phyloP scores from a whole-genome alignment of 176 grass and related monocot species.

The Elymus sibiricus region DNA sequence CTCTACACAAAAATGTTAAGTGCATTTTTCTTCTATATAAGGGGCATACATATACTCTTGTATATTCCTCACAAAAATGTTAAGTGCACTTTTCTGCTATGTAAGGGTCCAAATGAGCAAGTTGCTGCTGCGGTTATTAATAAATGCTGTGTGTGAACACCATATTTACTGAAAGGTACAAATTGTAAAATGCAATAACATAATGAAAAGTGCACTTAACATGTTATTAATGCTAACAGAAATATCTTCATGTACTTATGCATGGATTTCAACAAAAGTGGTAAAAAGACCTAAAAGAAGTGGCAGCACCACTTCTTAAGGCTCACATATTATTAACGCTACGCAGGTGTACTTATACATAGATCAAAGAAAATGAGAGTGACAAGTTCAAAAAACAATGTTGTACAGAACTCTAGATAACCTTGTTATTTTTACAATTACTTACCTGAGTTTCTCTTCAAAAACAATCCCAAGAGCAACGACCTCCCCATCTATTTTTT shows the following conservation, averaged over 20 bases:
- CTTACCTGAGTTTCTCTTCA: conserved; percentile 83
- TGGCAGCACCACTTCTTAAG: not conserved
- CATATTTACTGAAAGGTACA: not conserved
- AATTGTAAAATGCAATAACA: not conserved
- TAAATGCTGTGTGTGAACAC: not conserved
- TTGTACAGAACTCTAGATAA: not conserved
- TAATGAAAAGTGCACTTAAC: too few species aligned
- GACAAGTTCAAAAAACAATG: not conserved
- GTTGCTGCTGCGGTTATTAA: not conserved
- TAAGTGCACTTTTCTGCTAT: not conserved
- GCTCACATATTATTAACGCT: not conserved
- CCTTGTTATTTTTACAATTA: not conserved
- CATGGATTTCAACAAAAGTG: too few species aligned
- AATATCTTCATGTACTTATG: too few species aligned
- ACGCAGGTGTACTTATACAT: not conserved
- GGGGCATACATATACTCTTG: not conserved
- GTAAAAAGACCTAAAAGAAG: not conserved
- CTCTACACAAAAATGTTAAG: not conserved
- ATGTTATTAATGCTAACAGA: too few species aligned
- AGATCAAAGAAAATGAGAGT: conserved; percentile 1
- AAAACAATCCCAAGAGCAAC: conserved; percentile 64
- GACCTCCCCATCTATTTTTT: conserved; percentile 74
- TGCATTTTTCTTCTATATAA: not conserved
- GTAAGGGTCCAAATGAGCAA: not conserved
- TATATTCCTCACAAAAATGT: too few species aligned